Evolutionary conservation across 495 filamentous ascomycete genomes (phyloP).

Genomic region (Talaromyces stipitatus): DNA sequence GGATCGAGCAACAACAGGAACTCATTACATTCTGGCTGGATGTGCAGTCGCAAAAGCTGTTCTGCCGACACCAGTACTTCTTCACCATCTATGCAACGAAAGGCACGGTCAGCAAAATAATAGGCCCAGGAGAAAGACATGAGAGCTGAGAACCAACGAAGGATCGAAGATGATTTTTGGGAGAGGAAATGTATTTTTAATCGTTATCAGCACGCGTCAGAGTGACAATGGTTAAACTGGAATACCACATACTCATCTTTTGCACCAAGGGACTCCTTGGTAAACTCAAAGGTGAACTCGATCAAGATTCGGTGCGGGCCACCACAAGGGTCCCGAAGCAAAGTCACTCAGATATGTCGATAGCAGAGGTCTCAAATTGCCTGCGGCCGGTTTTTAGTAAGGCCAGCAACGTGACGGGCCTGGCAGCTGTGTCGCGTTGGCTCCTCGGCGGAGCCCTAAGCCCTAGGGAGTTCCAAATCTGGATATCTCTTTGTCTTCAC

Average conservation of each 20-base stretch:
- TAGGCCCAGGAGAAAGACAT: conserved; percentile 6
- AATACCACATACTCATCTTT: conserved; percentile 19
- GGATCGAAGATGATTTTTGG: conserved; percentile 26
- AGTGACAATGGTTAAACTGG: conserved; percentile 6
- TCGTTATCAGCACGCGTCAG: too few species aligned
- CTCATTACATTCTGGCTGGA: too few species aligned
- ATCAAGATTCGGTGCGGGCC: conserved; percentile 22
- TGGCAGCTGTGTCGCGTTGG: too few species aligned
- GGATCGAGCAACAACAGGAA: too few species aligned
- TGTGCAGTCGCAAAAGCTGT: too few species aligned
- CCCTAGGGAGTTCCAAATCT: too few species aligned
- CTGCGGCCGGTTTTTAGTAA: conserved; percentile 18
- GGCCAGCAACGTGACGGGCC: too few species aligned
- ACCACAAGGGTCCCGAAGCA: conserved; percentile 22
- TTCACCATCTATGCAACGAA: too few species aligned
- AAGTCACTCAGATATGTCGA: conserved; percentile 19
- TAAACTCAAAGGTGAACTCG: conserved; percentile 28
- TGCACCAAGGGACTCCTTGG: conserved; percentile 20
- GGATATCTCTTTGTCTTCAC: too few species aligned
- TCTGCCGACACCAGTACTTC: too few species aligned
- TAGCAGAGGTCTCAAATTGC: conserved; percentile 21
- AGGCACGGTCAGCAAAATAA: neutral
- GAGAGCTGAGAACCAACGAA: conserved; percentile 16
- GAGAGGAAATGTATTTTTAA: conserved; percentile 25
- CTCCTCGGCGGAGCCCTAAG: too few species aligned